A percentile compares a stretch with the other conserved stretches of the same genome.
Conservation (phyloP, 768 basidiomycete genomes). For the Tricholoma matsutake region DNA sequence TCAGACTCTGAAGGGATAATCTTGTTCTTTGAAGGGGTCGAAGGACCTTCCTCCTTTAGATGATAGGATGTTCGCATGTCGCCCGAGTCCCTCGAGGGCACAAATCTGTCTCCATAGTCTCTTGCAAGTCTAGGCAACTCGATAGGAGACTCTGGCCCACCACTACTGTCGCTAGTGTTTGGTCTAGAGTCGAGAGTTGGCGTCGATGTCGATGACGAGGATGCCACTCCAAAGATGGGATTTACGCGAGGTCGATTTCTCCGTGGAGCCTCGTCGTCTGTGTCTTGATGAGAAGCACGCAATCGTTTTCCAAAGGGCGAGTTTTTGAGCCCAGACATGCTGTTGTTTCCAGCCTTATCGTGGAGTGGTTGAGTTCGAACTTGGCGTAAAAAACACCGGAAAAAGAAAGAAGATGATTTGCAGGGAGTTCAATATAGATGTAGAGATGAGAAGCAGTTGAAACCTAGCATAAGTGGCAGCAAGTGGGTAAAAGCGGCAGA, state of each 20-base stretch:
- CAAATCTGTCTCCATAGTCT: conserved; percentile 65
- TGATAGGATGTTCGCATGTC: conserved; percentile 69
- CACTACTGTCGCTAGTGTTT: conserved; percentile 52
- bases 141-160: conserved; percentile 42
- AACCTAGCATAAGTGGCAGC: conserved; percentile 8
- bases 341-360: neutral
- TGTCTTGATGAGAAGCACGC: conserved; percentile 65
- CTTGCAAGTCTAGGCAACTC: conserved; percentile 30
- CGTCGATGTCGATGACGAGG: conserved; percentile 36
- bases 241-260: conserved; percentile 51
- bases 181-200: conserved; percentile 56
- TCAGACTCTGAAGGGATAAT: conserved; percentile 70
- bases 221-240: conserved; percentile 47
- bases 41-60: conserved; percentile 57
- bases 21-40: conserved; percentile 58
- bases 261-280: conserved; percentile 51
- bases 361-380: neutral
- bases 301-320: conserved; percentile 82
- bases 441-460: neutral
- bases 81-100: conserved; percentile 59
- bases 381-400: neutral
- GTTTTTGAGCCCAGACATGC: conserved; percentile 78
- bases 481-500: conserved; percentile 1
- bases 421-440: neutral
- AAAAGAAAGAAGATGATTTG: conserved; percentile 3